Evolutionary conservation across 2,329 filamentous ascomycete genomes (phyloP), one percentile per base, ranked within the genome.

Genomic region (Aphanocladium album): DNA sequence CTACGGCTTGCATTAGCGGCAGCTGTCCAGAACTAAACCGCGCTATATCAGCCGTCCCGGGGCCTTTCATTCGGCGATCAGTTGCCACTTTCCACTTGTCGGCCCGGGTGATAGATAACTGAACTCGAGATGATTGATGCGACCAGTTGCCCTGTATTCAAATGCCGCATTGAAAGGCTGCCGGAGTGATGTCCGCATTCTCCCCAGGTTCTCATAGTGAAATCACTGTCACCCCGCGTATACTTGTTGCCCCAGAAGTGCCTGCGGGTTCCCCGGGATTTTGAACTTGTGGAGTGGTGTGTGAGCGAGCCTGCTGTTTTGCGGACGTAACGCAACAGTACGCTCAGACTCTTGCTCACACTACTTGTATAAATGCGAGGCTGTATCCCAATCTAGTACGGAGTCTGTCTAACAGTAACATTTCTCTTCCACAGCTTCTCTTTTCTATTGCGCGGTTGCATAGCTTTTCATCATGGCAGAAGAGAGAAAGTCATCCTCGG

Each of bases 1-100:
- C 12, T 27, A 21, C 12, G 56, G 56, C 56, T 58, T 58, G 56
- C 56, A 51, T 58, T 58, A 58, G 35, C 19, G 47, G 47, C 27
- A 1, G 23, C 12, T 30, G 37, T 46, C 25, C n/a, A 39, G 30
- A 14, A 46, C 25, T 25, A 45, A 46, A 41, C 19, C 9, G 8
- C n/a, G 43, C 35, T 37, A 47, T 47, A 60, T 60, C 47, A 49
- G 49, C 39, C 17, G 12, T 52, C 6, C 57, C 37, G 49, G 35
- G 37, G 14, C 25, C 9, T 35, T 33, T 46, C 11, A 52, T 53
- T 53, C 47, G 57, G 35, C 47, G 27, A 60, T 60, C 39, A 47
- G 19, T 60, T 47, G 37, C 39, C 39, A 21, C 21, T 53, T 25
- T 19, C 49, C 57, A 60, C 25, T 54, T 60, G 57, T 60, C 57